phyloP scores from a whole-genome alignment of 1,284 basidiomycete genomes.

The Cystobasidium sp. region DNA sequence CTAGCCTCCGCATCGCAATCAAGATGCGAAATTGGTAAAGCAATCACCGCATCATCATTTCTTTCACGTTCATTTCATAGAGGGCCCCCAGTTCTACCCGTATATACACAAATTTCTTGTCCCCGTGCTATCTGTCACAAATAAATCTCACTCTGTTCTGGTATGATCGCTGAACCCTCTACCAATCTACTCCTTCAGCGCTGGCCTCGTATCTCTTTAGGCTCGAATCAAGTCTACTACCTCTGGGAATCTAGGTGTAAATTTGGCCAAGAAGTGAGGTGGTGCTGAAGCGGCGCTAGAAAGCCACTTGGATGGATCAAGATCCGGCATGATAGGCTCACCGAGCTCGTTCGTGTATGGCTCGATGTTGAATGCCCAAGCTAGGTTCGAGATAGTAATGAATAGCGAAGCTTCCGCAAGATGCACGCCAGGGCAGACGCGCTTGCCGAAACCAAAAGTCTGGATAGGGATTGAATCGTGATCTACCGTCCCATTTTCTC shows the following conservation, averaged over 20 bases:
- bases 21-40: no score
- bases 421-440: conserved; percentile 56
- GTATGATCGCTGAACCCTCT: no score
- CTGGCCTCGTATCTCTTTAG: neutral
- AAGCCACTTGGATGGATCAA: conserved; percentile 18
- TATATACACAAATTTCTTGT: no score
- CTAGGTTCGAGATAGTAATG: conserved; percentile 55
- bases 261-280: conserved; percentile 11
- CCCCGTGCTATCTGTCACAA: no score
- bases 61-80: no score
- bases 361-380: conserved; percentile 56
- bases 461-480: conserved; percentile 46
- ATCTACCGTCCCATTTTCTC: conserved; percentile 37
- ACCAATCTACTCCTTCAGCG: neutral
- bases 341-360: conserved; percentile 11
- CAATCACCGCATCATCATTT: no score
- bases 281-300: conserved; percentile 15
- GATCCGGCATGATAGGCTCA: conserved; percentile 13
- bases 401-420: conserved; percentile 56
- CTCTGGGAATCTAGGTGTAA: conserved; percentile 16
- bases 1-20: no score
- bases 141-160: no score
- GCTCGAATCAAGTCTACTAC: neutral
- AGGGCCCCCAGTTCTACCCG: no score
- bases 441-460: conserved; percentile 14